Conservation (phyloP, 1,284 basidiomycete species). For the Moesziomyces globuligerus region DNA sequence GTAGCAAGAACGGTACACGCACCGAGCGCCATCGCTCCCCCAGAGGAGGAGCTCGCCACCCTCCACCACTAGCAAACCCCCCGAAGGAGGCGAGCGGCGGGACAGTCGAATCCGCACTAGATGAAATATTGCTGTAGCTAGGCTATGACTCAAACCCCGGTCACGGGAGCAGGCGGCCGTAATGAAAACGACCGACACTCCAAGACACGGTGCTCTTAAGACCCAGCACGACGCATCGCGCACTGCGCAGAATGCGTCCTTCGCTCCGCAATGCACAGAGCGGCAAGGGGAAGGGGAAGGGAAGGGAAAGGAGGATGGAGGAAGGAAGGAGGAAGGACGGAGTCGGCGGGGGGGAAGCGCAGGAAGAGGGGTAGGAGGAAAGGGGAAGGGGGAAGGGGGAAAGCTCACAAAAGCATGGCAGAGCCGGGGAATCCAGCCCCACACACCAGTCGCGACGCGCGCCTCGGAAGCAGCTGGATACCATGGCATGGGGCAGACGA, state of each 20-base stretch:
- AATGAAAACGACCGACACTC: no score
- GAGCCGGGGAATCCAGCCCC: neutral
- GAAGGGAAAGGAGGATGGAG: slow-evolving; percentile 1
- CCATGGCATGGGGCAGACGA: slow-evolving; percentile 5
- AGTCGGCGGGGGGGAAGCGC: no score
- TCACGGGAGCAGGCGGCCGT: slow-evolving; percentile 47
- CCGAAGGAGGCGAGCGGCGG: slow-evolving; percentile 8
- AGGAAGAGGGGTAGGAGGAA: slow-evolving; percentile 1
- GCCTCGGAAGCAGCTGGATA: neutral
- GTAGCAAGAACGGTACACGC: slow-evolving; percentile 22
- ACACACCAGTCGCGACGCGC: slow-evolving; percentile 4
- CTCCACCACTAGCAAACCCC: slow-evolving; percentile 7
- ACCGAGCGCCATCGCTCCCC: slow-evolving; percentile 22
- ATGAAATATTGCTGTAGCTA: slow-evolving; percentile 47
- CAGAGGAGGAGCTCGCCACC: slow-evolving; percentile 22
- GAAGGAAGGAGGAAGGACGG: neutral
- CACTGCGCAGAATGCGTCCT: no score
- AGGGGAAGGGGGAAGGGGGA: neutral
- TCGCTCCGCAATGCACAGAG: no score
- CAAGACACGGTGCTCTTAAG: slow-evolving; percentile 58
- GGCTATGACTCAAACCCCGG: slow-evolving; percentile 59
- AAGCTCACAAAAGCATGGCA: neutral
- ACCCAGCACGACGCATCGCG: slow-evolving; percentile 38
- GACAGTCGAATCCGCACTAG: slow-evolving; percentile 29
- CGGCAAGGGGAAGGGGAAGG: slow-evolving; percentile 1